Evolutionary conservation across 352 stramenopile genomes (phyloP), one percentile per base, ranked within the genome.

Genomic region (Phytophthora pinifolia): DNA sequence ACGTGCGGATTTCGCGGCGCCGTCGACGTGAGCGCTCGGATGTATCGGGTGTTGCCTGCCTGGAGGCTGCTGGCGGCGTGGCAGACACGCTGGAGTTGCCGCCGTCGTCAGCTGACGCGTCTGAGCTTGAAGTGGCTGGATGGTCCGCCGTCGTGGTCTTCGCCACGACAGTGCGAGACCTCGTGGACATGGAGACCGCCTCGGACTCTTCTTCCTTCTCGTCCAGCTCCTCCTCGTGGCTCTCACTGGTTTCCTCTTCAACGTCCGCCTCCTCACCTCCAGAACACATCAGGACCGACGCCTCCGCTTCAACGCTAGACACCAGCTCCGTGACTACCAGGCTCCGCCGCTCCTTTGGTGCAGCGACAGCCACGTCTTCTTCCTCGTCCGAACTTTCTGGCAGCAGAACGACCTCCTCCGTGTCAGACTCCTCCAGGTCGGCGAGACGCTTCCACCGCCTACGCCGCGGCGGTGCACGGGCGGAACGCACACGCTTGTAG

Each of bases 381-480:
- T 65, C 55, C n/a, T 65, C 56, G 34, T 70, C 45, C 30, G 56
- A 63, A 42, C 52, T 61, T 12, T 53, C 58, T 27, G 62, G 48
- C 18, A 75, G 14, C 22, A 84, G 42, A 34, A 82, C 70, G 15
- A 85, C 74, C 43, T 79, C 72, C 53, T 85, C 74, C 0, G 54
- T 43, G 18, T 79, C 67, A 30, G 46, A 65, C n/a, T 75, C 62
- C 4, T 62, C 41, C 17, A 59, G 15, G 12, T 57, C 33, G 0
- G 25, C 42, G 13, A 51, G 48, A 45, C 53, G 61, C 15, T 72
- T 59, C 71, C 71, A 79, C 6, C 66, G 59, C 43, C 64, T 79
- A 38, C 59, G 66, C 6, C 52, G 43, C 12, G 38, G 33, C 37
- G 37, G 44, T 42, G 50, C 15, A 34, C 22, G 51, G 2, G 32